Evolutionary conservation across 257 asterid genomes (phyloP).

Genomic region (Przewalskia tangutica): DNA sequence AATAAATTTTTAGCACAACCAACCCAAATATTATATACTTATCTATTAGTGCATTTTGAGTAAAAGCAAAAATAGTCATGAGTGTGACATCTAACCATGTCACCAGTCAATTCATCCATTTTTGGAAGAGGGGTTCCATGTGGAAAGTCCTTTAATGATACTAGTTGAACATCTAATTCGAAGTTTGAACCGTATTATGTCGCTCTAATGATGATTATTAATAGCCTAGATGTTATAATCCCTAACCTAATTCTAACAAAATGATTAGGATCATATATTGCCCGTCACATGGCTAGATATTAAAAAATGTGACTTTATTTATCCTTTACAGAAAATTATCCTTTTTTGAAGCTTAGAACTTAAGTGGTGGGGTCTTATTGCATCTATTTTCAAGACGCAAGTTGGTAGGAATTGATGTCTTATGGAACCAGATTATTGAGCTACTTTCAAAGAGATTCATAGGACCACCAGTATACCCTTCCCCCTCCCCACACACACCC

Average conservation of each 20-base stretch:
- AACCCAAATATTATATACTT: neutral
- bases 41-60: neutral
- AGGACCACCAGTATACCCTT: conserved; percentile 13
- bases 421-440: conserved; percentile 13
- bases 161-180: neutral
- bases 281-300: conserved; percentile 43
- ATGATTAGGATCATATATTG: conserved; percentile 21
- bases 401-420: conserved; percentile 32
- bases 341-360: neutral
- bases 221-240: conserved; percentile 2
- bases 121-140: conserved; percentile 4
- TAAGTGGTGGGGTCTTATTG: conserved; percentile 46
- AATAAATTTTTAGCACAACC: neutral
- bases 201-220: conserved; percentile 19
- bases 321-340: neutral
- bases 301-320: conserved; percentile 2
- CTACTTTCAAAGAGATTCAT: conserved; percentile 9
- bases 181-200: conserved; percentile 6
- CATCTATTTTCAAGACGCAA: conserved; percentile 26
- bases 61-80: neutral
- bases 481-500: neutral
- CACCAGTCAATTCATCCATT: neutral
- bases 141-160: neutral
- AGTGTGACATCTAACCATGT: neutral
- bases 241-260: conserved; percentile 9